Percentiles rank a stretch among this genome's conserved stretches.
Evolutionary conservation across 2,329 filamentous ascomycete genomes (phyloP).

Genomic region (Phoma sp.): DNA sequence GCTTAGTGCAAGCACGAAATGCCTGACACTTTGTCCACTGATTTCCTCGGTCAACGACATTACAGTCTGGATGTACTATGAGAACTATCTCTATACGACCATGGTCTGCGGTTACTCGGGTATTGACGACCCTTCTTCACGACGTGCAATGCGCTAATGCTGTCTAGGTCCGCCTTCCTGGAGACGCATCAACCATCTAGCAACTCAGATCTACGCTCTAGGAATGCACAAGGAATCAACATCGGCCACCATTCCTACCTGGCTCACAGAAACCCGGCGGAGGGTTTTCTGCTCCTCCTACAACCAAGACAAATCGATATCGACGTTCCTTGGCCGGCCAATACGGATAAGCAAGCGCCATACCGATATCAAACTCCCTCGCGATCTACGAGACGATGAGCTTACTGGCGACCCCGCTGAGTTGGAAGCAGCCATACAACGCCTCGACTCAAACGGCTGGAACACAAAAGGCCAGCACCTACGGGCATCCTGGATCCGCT

Average conservation of each 20-base stretch:
- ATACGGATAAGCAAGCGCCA: slow-evolving; percentile 40
- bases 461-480: slow-evolving; percentile 46
- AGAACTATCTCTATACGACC: slow-evolving; percentile 47
- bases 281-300: slow-evolving; percentile 39
- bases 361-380: slow-evolving; percentile 37
- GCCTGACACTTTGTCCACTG: slow-evolving; percentile 46
- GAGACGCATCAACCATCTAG: slow-evolving; percentile 41
- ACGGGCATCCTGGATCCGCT: slow-evolving; percentile 39
- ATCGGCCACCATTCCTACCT: slow-evolving; percentile 30
- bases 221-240: slow-evolving; percentile 43
- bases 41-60: slow-evolving; percentile 51
- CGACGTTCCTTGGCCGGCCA: slow-evolving; percentile 44
- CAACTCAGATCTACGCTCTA: slow-evolving; percentile 40
- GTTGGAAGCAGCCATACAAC: slow-evolving; percentile 23
- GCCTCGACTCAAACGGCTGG: slow-evolving; percentile 44
- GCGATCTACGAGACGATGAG: slow-evolving; percentile 40
- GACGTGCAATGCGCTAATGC: neutral
- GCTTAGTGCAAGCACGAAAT: slow-evolving; percentile 46
- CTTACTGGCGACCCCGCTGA: slow-evolving; percentile 27
- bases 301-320: slow-evolving; percentile 42
- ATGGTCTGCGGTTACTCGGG: slow-evolving; percentile 49
- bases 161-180: slow-evolving; percentile 36
- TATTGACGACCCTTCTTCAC: slow-evolving; percentile 3
- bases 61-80: slow-evolving; percentile 41
- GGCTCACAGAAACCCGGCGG: slow-evolving; percentile 39